Base-by-base conservation (phyloP, 1,139 yeast species). In the Saccharomycopsis hybrid region DNA sequence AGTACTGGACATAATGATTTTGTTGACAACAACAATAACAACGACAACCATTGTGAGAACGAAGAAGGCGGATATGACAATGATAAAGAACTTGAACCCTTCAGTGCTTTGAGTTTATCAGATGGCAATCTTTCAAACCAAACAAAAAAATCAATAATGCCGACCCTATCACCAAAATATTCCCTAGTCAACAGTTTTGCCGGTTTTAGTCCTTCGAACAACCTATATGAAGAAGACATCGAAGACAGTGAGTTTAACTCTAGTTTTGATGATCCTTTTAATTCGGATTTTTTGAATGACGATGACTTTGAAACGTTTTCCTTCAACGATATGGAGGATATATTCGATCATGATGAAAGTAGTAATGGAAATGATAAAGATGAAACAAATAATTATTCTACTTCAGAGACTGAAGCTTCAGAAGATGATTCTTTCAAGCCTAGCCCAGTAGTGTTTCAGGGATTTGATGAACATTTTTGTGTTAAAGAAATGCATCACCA, bases 301-400 rank as follows among this genome's bases (percentile, higher is more conserved):
- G 44, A 53, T 18, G 54, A 53, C 28, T 53, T 53, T 27, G 54
- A 53, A 32, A 53, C 55, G 13, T 48, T 53, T 13, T 51, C 54
- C 9, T 52, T 50, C 41, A 52, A 52, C 30, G 54, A 52, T 35
- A 53, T 51, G 52, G 52, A 52, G 18, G 54, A 53, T 5, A 47
- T 52, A n/a, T 50, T 50, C 31, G 51, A 52, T 43, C 18, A 41
- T 8, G 32, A 25, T 28, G 31, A 13, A 28, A 28, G 3, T 13
- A 35, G 38, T 13, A 9, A 32, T n/a, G 18, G 18, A 18, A 18
- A 18, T 18, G 18, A 18, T 18, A 18, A 18, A 18, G 31, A 42
- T 25, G 39, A 32, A 8, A 29, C 31, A 8, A 39, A 46, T 5
- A 8, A 39, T 25, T 47, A 47, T 33, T 38, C 49, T 25, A 50